These are phyloP conservation scores for Vitis hybrid DNA, from an alignment of 177 flowering plant species.

Conservation along the genomic window DNA sequence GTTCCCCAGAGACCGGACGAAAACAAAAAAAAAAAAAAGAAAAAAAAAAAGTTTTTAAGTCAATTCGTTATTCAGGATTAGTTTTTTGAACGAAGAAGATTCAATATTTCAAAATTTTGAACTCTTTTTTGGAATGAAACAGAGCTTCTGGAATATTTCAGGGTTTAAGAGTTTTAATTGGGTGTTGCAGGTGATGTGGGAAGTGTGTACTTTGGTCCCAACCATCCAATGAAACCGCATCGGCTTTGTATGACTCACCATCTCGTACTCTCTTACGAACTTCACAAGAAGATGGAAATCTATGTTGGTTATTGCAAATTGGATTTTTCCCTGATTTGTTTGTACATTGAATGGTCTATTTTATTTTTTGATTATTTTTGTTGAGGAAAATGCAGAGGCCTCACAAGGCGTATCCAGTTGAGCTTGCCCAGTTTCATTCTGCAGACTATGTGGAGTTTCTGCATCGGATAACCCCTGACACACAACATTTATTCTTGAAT, in stretches of 20 bases:
- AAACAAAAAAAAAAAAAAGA: too few species aligned
- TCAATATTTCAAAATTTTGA: too few species aligned
- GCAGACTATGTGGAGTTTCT: slow-evolving; percentile 90
- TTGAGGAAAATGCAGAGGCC: slow-evolving; percentile 65
- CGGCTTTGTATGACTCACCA: slow-evolving; percentile 98
- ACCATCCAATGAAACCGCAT: slow-evolving; percentile 99
- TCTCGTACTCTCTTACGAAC: slow-evolving; percentile 86
- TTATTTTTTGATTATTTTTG: slow-evolving; percentile 7
- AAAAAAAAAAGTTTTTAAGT: too few species aligned
- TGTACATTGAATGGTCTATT: neutral
- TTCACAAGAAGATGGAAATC: slow-evolving; percentile 96
- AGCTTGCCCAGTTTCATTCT: slow-evolving; percentile 97
- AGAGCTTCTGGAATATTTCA: neutral
- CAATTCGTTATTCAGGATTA: too few species aligned
- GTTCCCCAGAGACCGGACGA: neutral
- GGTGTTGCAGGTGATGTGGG: slow-evolving; percentile 92
- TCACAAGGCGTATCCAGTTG: slow-evolving; percentile 94
- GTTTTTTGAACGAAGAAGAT: too few species aligned
- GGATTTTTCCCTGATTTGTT: neutral
- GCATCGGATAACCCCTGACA: slow-evolving; percentile 84
- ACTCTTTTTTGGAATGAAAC: too few species aligned
- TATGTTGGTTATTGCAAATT: slow-evolving; percentile 51
- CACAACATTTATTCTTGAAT: slow-evolving; percentile 60
- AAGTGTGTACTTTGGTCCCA: slow-evolving; percentile 91
- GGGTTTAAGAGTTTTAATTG: neutral